Evolutionary conservation across 345 rosid genomes (phyloP).

Genomic region (Zanthoxylum bungeanum): DNA sequence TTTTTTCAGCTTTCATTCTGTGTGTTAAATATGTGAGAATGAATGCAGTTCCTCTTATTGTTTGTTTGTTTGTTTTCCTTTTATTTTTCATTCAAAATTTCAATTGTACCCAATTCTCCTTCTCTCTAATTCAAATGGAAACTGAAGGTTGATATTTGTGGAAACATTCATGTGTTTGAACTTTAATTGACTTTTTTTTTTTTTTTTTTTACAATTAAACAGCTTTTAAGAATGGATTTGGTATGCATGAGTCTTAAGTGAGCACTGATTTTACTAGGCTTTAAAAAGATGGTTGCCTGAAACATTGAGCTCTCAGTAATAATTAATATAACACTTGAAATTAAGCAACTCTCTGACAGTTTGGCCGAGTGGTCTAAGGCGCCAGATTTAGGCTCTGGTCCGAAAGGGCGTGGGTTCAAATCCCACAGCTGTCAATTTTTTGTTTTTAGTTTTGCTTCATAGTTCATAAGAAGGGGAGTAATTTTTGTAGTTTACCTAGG

Average conservation of each 20-base stretch:
- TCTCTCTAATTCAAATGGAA: not conserved
- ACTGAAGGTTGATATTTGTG: not conserved
- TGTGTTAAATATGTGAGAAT: constrained; percentile 13
- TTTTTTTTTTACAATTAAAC: not conserved
- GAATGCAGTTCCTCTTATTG: constrained; percentile 6
- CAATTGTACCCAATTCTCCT: not conserved
- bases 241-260: not conserved
- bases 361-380: constrained; percentile 99
- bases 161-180: not conserved
- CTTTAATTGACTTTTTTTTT: not conserved
- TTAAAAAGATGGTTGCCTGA: not conserved
- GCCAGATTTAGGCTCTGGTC: constrained; percentile 99
- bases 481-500: too few species aligned
- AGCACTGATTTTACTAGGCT: not conserved
- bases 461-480: too few species aligned
- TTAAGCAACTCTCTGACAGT: constrained; percentile 36
- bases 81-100: not conserved
- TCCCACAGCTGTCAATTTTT: constrained; percentile 25
- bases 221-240: not conserved
- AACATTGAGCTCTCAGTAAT: not conserved
- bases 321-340: too few species aligned
- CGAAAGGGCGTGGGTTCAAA: constrained; percentile 76
- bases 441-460: too few species aligned
- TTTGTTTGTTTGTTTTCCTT: not conserved
- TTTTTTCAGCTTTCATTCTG: not conserved